Evolutionary conservation across 108 stramenopile genomes (phyloP).

Genomic region (Fistulifera pelliculosa): DNA sequence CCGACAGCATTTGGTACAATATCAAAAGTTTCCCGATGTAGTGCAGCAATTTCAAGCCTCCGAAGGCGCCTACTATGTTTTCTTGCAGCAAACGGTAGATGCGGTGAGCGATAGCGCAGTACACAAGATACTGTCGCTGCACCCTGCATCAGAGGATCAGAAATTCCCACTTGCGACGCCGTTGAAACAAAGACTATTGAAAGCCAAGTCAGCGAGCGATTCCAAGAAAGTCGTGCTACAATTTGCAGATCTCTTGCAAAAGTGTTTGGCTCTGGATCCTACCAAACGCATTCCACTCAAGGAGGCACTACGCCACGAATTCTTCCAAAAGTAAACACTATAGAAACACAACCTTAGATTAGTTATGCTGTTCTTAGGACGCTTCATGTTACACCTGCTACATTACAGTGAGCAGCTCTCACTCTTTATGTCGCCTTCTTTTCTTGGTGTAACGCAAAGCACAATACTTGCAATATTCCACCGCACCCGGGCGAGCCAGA

Average conservation of each 20-base stretch:
- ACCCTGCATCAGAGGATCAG: not conserved
- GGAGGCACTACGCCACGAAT: slow-evolving; percentile 26
- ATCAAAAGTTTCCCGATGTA: slow-evolving; percentile 34
- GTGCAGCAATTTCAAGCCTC: slow-evolving; percentile 41
- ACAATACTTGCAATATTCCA: slow-evolving; percentile 69
- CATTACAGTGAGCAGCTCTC: too few species aligned
- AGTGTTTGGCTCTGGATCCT: slow-evolving; percentile 85
- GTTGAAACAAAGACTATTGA: slow-evolving; percentile 50
- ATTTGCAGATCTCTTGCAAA: slow-evolving; percentile 80
- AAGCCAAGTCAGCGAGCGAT: slow-evolving; percentile 73
- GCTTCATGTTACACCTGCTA: too few species aligned
- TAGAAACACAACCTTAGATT: too few species aligned
- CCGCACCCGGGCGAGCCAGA: slow-evolving; percentile 52
- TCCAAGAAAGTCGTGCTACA: slow-evolving; percentile 54
- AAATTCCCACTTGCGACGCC: slow-evolving; percentile 24
- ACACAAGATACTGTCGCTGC: slow-evolving; percentile 46
- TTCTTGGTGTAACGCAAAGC: slow-evolving; percentile 42
- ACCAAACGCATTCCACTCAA: slow-evolving; percentile 52
- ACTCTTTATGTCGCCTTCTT: not conserved
- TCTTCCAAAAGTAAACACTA: slow-evolving; percentile 19
- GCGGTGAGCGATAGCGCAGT: slow-evolving; percentile 52
- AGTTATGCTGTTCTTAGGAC: too few species aligned
- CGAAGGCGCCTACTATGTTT: slow-evolving; percentile 45
- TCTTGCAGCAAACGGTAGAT: slow-evolving; percentile 55
- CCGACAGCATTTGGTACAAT: slow-evolving; percentile 61